A percentile compares a stretch with the other conserved stretches of the same genome.
phyloP scores from a whole-genome alignment of 179 eudicot species.

The Carnegiea gigantea region DNA sequence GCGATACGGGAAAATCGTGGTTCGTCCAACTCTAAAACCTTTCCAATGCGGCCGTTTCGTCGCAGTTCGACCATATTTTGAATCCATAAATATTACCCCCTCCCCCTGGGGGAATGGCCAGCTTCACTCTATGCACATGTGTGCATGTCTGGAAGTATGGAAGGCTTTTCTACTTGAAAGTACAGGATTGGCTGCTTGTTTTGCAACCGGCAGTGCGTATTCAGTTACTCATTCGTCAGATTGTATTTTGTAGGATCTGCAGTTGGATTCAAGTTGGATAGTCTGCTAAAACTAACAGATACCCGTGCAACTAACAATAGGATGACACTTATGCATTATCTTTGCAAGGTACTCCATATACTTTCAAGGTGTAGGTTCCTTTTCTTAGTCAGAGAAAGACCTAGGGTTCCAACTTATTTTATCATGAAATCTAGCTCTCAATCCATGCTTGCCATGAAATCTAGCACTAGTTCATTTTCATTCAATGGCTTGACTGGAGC shows the following conservation, averaged over 20 bases:
- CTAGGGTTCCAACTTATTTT: not conserved
- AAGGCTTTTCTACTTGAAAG: not conserved
- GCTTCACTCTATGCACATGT: not conserved
- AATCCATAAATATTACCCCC: not conserved
- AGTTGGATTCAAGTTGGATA: constrained; percentile 81
- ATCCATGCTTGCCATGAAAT: not conserved
- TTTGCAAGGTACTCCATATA: constrained; percentile 57
- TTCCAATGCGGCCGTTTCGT: no score
- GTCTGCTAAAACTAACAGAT: constrained; percentile 77
- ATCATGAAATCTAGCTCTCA: not conserved
- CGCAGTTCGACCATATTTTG: no score
- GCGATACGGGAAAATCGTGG: no score
- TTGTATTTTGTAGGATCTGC: constrained; percentile 54
- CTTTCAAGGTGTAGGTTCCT: constrained; percentile 6
- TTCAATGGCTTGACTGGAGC: not conserved
- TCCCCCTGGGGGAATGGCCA: not conserved
- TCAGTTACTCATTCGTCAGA: constrained; percentile 1
- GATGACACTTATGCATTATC: constrained; percentile 90
- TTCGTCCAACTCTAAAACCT: no score
- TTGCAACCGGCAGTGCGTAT: not conserved
- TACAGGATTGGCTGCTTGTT: not conserved
- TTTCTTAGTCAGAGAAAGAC: not conserved
- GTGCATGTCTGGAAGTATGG: not conserved
- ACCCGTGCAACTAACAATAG: constrained; percentile 77
- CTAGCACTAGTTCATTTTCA: not conserved